Conservation (phyloP, 495 filamentous ascomycete genomes). For the Saxispiralis lemnorum region DNA sequence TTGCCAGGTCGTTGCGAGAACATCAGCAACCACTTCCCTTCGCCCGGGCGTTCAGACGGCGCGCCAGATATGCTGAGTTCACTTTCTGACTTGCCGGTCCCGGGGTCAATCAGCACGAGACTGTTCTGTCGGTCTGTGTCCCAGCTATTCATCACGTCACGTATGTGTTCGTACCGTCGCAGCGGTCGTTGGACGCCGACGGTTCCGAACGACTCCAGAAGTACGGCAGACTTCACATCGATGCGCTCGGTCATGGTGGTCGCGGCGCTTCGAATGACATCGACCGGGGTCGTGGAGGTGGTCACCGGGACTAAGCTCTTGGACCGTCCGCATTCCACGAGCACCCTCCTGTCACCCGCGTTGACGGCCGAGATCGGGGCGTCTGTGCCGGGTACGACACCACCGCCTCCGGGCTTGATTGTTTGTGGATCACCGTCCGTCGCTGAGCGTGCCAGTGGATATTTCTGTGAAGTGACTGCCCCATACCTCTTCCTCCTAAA, state of each 20-base stretch:
- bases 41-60: slow-evolving; percentile 39
- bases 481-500: slow-evolving; percentile 13
- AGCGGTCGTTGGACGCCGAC: slow-evolving; percentile 72
- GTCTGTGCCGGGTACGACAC: slow-evolving; percentile 49
- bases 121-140: slow-evolving; percentile 55
- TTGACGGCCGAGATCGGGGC: slow-evolving; percentile 74
- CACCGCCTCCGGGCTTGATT: slow-evolving; percentile 24
- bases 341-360: slow-evolving; percentile 53
- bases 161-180: slow-evolving; percentile 69
- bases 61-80: slow-evolving; percentile 36
- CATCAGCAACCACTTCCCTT: slow-evolving; percentile 51
- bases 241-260: slow-evolving; percentile 39
- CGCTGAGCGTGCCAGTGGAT: background rate
- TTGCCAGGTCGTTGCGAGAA: slow-evolving; percentile 62
- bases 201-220: slow-evolving; percentile 57
- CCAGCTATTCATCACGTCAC: slow-evolving; percentile 89
- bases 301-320: slow-evolving; percentile 48
- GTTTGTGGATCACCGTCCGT: background rate
- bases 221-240: slow-evolving; percentile 37
- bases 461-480: background rate
- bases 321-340: slow-evolving; percentile 47
- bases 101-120: slow-evolving; percentile 41
- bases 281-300: slow-evolving; percentile 53
- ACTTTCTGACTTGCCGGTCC: slow-evolving; percentile 28
- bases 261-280: slow-evolving; percentile 45